These are phyloP conservation scores for Collariella sp. DNA, from an alignment of 495 filamentous ascomycete species.

Conservation along the genomic window DNA sequence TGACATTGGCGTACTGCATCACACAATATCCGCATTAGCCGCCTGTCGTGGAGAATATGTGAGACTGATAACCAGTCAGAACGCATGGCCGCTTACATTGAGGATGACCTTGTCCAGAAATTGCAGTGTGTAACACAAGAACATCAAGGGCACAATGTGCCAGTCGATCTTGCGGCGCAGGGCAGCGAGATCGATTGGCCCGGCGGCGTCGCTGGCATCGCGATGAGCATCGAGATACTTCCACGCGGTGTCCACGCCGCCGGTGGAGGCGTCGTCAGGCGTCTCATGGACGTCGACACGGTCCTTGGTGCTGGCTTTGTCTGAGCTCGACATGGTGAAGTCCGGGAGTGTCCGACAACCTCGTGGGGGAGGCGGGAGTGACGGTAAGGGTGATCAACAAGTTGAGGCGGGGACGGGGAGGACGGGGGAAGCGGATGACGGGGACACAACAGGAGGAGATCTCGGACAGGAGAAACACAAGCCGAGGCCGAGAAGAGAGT, in stretches of 20 bases:
- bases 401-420: neutral
- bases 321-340: slow-evolving; percentile 12
- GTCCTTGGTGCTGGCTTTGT: slow-evolving; percentile 11
- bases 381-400: neutral
- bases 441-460: neutral
- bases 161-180: slow-evolving; percentile 32
- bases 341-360: neutral
- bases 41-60: neutral
- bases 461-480: neutral
- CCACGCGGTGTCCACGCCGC: slow-evolving; percentile 27
- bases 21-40: slow-evolving; percentile 1
- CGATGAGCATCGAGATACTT: slow-evolving; percentile 28
- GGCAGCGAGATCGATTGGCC: slow-evolving; percentile 16
- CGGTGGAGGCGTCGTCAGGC: neutral
- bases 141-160: slow-evolving; percentile 45
- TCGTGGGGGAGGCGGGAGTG: neutral
- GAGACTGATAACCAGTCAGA: neutral
- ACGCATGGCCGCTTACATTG: slow-evolving; percentile 30
- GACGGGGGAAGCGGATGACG: neutral
- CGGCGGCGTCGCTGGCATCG: slow-evolving; percentile 10
- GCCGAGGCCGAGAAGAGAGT: neutral
- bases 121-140: slow-evolving; percentile 53
- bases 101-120: slow-evolving; percentile 59
- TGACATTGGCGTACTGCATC: slow-evolving; percentile 30
- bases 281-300: neutral